Evolutionary conservation across 805 yeast species (phyloP).

Genomic region (Hanseniaspora valbyensis): DNA sequence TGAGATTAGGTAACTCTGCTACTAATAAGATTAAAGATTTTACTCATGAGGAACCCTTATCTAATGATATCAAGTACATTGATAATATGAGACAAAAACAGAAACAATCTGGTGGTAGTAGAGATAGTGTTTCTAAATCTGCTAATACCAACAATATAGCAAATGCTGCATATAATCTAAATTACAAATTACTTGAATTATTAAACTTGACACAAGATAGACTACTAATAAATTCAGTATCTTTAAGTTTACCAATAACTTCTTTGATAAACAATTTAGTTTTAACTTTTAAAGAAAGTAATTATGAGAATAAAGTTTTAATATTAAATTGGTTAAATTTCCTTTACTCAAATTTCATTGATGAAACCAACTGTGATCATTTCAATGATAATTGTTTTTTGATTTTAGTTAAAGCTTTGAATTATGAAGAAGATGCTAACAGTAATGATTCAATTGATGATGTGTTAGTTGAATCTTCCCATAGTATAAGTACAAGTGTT

Average conservation of each 20-base stretch:
- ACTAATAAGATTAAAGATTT: background rate
- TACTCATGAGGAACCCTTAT: background rate
- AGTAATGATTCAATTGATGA: constrained; percentile 21
- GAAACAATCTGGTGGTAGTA: background rate
- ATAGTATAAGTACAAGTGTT: background rate
- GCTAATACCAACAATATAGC: constrained; percentile 1
- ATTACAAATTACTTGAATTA: constrained; percentile 42
- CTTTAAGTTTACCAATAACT: constrained; percentile 19
- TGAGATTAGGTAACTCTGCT: constrained; percentile 2
- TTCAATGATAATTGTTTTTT: constrained; percentile 57
- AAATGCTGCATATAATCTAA: constrained; percentile 21
- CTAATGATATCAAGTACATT: constrained; percentile 7
- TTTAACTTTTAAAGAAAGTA: constrained; percentile 58
- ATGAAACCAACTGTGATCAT: constrained; percentile 39
- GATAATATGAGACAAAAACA: constrained; percentile 4
- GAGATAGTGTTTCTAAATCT: background rate
- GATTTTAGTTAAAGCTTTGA: constrained; percentile 61
- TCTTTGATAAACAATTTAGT: constrained; percentile 62
- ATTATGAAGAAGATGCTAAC: constrained; percentile 41
- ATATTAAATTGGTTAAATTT: constrained; percentile 83
- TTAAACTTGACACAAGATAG: constrained; percentile 23
- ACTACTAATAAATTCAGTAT: constrained; percentile 22
- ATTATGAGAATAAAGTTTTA: constrained; percentile 71
- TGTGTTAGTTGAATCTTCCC: background rate
- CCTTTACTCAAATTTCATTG: constrained; percentile 56